Base-by-base conservation (phyloP, 345 rosid species). In the Tarenaya hassleriana region DNA sequence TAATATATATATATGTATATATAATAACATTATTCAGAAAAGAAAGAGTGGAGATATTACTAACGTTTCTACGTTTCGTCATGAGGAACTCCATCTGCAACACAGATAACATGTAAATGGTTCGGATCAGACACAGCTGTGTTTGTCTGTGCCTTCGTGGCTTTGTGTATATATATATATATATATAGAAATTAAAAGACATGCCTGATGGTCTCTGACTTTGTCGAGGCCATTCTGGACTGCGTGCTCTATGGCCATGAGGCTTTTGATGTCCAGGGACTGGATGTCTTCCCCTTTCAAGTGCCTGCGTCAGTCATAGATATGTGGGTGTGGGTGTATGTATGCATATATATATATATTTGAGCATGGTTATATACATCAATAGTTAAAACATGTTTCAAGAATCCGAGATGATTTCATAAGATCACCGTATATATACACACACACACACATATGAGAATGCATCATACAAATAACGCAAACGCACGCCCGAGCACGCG, bases 261-360 rank as follows among this genome's bases (percentile, higher is more conserved):
- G 66, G 56, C 82, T 88, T 51, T 60, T 75, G 52, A 71, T 62
- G 65, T 73, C 66, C 73, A 82, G 69, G 47, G 91, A 80, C 19
- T 74, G 66, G 54, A 88, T 72, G 46, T 84, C 88, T 54, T 82
- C 80, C 4, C 95, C 88, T 39, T 75, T 84, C 62, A 84, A 55
- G 50, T 88, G 91, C 79, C 95, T 88, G 50, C 8, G 52, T 33
- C 29, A 24, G 3, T 2, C 29, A 24, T 24, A 5, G 29, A 24
- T 24, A n/a, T n/a, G n/a, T n/a, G n/a, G n/a, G n/a, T n/a, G n/a
- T n/a, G n/a, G n/a, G n/a, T n/a, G n/a, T n/a, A n/a, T n/a, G n/a
- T n/a, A n/a, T n/a, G n/a, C n/a, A n/a, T n/a, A n/a, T n/a, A n/a
- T n/a, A n/a, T n/a, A n/a, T n/a, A n/a, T n/a, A n/a, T n/a, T n/a